Evolutionary conservation across 2,329 filamentous ascomycete genomes (phyloP).

Genomic region (Zymoseptoria ardabiliae): DNA sequence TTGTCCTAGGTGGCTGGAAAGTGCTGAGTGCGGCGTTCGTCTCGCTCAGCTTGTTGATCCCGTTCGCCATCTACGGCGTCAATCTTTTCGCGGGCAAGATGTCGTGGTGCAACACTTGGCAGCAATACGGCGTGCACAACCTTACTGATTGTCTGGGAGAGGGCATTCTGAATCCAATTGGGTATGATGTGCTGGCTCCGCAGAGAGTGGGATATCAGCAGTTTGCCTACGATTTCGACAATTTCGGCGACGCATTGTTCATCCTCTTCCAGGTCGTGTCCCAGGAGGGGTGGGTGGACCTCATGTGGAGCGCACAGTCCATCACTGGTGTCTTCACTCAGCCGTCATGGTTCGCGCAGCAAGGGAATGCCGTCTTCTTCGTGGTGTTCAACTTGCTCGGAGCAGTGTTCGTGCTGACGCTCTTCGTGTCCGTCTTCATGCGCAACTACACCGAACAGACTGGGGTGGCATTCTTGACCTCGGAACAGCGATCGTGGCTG

Average conservation of each 20-base stretch:
- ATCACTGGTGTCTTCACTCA: slow-evolving; percentile 73
- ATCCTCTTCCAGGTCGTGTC: slow-evolving; percentile 98
- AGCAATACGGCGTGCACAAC: slow-evolving; percentile 45
- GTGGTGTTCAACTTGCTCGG: slow-evolving; percentile 93
- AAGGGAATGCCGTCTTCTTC: slow-evolving; percentile 90
- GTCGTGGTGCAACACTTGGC: slow-evolving; percentile 67
- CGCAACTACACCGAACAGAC: slow-evolving; percentile 99
- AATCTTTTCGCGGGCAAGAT: slow-evolving; percentile 86
- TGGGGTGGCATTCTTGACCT: slow-evolving; percentile 88
- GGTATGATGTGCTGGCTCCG: slow-evolving; percentile 79
- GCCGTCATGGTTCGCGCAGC: slow-evolving; percentile 58
- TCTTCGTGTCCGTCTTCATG: slow-evolving; percentile 99
- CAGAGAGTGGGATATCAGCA: slow-evolving; percentile 62
- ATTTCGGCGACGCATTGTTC: slow-evolving; percentile 88
- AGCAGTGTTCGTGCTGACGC: slow-evolving; percentile 89
- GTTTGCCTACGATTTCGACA: slow-evolving; percentile 83
- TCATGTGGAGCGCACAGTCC: slow-evolving; percentile 75
- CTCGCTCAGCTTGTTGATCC: slow-evolving; percentile 86
- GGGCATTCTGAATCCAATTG: slow-evolving; percentile 67
- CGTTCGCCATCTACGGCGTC: slow-evolving; percentile 91
- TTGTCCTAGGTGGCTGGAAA: slow-evolving; percentile 91
- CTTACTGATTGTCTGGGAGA: slow-evolving; percentile 78
- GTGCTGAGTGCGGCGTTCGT: slow-evolving; percentile 88
- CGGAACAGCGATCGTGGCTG: slow-evolving; percentile 94
- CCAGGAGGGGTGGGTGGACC: slow-evolving; percentile 94